These are phyloP conservation scores for Mallotus japonicus DNA, from an alignment of 441 rosid genomes.

Conservation along the genomic window DNA sequence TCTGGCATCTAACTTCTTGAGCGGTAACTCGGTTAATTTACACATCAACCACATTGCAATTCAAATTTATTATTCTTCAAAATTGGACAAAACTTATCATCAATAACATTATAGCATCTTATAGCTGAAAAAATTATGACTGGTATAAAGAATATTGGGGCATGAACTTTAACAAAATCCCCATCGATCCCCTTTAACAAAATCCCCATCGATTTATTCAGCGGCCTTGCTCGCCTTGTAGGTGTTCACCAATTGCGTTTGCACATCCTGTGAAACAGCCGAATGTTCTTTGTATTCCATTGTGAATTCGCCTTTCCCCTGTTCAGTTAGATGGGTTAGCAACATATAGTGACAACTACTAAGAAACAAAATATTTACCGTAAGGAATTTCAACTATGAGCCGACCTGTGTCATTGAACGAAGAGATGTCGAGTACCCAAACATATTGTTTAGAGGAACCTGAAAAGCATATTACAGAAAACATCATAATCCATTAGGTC, in stretches of 20 bases:
- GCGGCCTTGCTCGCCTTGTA: slow-evolving; percentile 59
- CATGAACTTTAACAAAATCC: neutral
- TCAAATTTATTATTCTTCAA: slow-evolving; percentile 5
- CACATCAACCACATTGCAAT: neutral
- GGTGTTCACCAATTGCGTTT: slow-evolving; percentile 69
- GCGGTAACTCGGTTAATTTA: neutral
- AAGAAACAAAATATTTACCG: neutral
- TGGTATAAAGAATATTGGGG: neutral
- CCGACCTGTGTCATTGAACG: slow-evolving; percentile 94
- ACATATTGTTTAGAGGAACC: slow-evolving; percentile 98
- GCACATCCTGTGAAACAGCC: slow-evolving; percentile 88
- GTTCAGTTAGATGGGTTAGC: slow-evolving; percentile 5
- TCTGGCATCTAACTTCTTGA: neutral
- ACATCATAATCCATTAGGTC: neutral
- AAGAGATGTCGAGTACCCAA: slow-evolving; percentile 92
- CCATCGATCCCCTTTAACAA: slow-evolving; percentile 2
- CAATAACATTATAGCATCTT: neutral
- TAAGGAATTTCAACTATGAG: neutral
- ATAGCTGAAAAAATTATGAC: slow-evolving; percentile 1
- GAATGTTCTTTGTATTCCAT: slow-evolving; percentile 98
- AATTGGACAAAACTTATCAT: slow-evolving; percentile 1
- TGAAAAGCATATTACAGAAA: slow-evolving; percentile 26
- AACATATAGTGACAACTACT: neutral
- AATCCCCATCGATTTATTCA: slow-evolving; percentile 33
- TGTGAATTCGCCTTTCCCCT: slow-evolving; percentile 97